phyloP scores from a whole-genome alignment of 306 rosid species.

The Neltuma alba region DNA sequence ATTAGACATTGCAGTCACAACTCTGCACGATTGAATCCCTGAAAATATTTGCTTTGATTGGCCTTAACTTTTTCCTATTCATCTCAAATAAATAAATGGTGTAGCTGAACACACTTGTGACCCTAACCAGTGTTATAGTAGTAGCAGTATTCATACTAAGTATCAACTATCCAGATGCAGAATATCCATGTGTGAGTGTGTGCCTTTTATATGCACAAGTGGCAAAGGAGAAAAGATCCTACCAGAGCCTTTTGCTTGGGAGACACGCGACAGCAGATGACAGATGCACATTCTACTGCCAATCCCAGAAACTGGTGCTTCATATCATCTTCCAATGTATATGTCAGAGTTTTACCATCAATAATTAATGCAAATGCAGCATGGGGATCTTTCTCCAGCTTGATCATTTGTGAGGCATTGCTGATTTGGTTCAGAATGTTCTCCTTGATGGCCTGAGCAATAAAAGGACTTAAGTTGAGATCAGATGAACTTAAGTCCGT shows the following conservation, averaged over 20 bases:
- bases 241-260: conserved; percentile 99
- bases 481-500: conserved; percentile 49
- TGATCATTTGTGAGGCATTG: conserved; percentile 83
- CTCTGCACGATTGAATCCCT: conserved; percentile 25
- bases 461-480: conserved; percentile 52
- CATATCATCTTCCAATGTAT: conserved; percentile 79
- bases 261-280: conserved; percentile 96
- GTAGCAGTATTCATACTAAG: background rate
- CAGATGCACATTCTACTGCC: conserved; percentile 97
- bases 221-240: conserved; percentile 31
- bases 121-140: background rate
- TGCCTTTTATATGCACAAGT: conserved; percentile 4
- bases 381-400: conserved; percentile 97
- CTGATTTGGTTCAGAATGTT: conserved; percentile 80
- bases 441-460: conserved; percentile 77
- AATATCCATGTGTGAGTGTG: background rate
- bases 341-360: conserved; percentile 91
- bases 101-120: background rate
- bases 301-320: conserved; percentile 81
- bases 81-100: conserved; percentile 29
- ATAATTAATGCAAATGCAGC: conserved; percentile 95
- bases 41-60: conserved; percentile 27
- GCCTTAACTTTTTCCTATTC: conserved; percentile 22
- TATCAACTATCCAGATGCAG: conserved; percentile 21
- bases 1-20: conserved; percentile 23